Conservation (phyloP, 257 asterid species). For the Nicotiana sylvestris region DNA sequence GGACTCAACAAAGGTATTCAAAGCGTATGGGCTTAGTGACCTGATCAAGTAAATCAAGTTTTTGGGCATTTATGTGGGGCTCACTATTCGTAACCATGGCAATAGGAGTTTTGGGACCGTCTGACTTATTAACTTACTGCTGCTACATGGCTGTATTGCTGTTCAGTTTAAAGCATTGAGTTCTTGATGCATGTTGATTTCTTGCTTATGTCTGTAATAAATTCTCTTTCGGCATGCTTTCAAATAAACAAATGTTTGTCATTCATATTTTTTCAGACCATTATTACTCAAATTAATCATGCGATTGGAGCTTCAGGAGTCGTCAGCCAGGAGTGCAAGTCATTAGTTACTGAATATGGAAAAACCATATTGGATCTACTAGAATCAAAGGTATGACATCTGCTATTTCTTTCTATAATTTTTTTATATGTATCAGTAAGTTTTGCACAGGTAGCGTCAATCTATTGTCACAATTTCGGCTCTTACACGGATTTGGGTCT, state of each 20-base stretch:
- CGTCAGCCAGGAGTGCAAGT: slow-evolving; percentile 83
- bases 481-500: neutral
- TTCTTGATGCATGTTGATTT: neutral
- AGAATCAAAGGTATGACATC: slow-evolving; percentile 46
- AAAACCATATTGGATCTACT: slow-evolving; percentile 59
- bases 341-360: slow-evolving; percentile 61
- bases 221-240: neutral
- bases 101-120: neutral
- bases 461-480: neutral
- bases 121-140: neutral
- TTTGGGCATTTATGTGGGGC: neutral
- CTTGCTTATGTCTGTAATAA: neutral
- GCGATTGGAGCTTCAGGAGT: slow-evolving; percentile 92
- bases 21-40: neutral
- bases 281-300: slow-evolving; percentile 68
- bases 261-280: slow-evolving; percentile 38
- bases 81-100: neutral
- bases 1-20: neutral
- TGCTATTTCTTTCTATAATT: neutral
- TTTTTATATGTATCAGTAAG: neutral
- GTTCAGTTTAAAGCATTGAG: neutral
- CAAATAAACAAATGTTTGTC: neutral
- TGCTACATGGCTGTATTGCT: neutral
- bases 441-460: neutral
- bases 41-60: neutral